phyloP scores from a whole-genome alignment of 306 rosid genomes.

The Quercus suber region DNA sequence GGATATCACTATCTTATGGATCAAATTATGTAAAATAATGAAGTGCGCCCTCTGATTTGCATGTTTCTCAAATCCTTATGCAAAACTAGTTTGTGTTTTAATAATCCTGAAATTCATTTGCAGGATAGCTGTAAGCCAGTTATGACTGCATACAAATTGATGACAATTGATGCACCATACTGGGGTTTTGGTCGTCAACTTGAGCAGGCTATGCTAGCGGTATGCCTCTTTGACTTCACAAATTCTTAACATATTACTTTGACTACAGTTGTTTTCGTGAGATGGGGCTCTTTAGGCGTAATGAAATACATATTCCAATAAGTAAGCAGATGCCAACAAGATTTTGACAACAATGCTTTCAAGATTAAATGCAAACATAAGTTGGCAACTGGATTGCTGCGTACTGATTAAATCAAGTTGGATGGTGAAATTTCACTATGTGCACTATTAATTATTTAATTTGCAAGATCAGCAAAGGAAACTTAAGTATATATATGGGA shows the following conservation, averaged over 20 bases:
- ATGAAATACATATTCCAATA: neutral
- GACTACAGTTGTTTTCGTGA: neutral
- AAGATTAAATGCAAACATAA: neutral
- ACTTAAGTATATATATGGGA: neutral
- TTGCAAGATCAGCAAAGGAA: neutral
- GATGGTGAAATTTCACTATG: neutral
- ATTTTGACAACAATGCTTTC: neutral
- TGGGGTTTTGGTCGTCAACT: constrained; percentile 49
- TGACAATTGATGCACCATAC: constrained; percentile 48
- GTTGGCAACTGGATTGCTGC: neutral
- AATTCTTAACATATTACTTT: neutral
- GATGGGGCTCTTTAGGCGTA: neutral
- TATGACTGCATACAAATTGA: constrained; percentile 52
- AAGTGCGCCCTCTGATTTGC: neutral
- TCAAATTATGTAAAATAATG: neutral
- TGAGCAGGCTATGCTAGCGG: constrained; percentile 40
- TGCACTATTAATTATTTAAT: neutral
- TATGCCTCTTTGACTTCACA: constrained; percentile 6
- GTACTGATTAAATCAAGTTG: neutral
- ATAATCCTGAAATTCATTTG: neutral
- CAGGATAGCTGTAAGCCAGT: constrained; percentile 35
- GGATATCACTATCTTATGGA: neutral
- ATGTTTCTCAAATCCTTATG: neutral
- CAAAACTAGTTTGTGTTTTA: neutral
- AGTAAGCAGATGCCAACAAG: neutral